Base-by-base conservation (phyloP, 2,329 filamentous ascomycete genomes). In the Leptographium radiaticola region DNA sequence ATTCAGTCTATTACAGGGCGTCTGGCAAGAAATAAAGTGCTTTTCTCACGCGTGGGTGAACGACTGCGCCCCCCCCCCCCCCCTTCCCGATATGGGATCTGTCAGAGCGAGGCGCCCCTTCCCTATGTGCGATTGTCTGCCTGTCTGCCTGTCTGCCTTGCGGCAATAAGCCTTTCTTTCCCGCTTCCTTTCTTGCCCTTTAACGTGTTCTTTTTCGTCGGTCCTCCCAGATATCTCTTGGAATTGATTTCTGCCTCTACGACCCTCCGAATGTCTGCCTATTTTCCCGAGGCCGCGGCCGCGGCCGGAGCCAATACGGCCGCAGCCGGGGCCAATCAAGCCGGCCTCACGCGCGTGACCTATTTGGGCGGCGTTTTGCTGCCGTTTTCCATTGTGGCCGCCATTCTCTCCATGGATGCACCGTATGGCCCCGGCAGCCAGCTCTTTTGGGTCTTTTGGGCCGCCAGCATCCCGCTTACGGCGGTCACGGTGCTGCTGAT, bases 391-490 rank as follows among this genome's bases (percentile, higher is more conserved):
- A 66, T 77, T 15, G 69, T 77, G 6, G 71, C 73, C 0, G 67
- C 71, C 13, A 66, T 77, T 10, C 64, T 77, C 15, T 71, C 71
- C 15, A 76, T 77, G 63, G 67, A 70, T 33, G 71, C 70, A 9
- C 62, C 67, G 1, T 77, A 70, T 58, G 68, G 68, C 0, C 73
- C 75, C 0, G 66, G 64, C n/a, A 66, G 66, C 0, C 36, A 57
- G 16, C 61, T 62, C 18, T 76, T 76, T 62, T 77, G 67, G 67
- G 67, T 77, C 0, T 77, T 75, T 55, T 77, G 75, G 75, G 68
- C 68, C 1, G 65, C 67, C 4, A 66, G 69, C 3, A 59, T 70
- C 0, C 66, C 73, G 4, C 65, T 71, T 1, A 65, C 67, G 2
- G 53, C 69, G 15, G 10, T 71, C 1, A 68, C 69, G 0, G 52